phyloP scores from a whole-genome alignment of 2,329 filamentous ascomycete genomes.

The Curvularia spicifera region DNA sequence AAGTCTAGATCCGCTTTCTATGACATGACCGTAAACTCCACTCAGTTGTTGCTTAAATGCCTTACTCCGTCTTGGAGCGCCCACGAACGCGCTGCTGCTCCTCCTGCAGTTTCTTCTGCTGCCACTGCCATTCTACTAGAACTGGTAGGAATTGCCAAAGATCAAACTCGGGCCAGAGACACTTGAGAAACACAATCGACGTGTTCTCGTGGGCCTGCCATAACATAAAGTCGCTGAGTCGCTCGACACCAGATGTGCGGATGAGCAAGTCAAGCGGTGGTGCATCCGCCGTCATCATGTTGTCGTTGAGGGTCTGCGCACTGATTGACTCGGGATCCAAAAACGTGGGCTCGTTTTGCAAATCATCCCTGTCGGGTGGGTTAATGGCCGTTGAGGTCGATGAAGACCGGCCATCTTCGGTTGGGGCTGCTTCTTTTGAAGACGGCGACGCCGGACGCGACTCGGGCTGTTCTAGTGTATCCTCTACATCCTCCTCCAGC shows the following conservation, averaged over 20 bases:
- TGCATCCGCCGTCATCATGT: slow-evolving; percentile 85
- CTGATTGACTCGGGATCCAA: slow-evolving; percentile 90
- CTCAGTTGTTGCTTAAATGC: slow-evolving; percentile 4
- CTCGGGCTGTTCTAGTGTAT: slow-evolving; percentile 30
- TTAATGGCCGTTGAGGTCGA: slow-evolving; percentile 50
- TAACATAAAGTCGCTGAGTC: slow-evolving; percentile 96
- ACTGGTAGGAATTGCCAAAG: slow-evolving; percentile 93
- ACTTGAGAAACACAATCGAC: slow-evolving; percentile 89
- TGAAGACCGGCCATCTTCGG: slow-evolving; percentile 40
- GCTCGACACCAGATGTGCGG: slow-evolving; percentile 88
- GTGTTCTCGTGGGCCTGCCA: slow-evolving; percentile 97
- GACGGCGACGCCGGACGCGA: slow-evolving; percentile 42
- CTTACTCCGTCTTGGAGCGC: slow-evolving; percentile 37
- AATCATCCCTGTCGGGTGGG: slow-evolving; percentile 43
- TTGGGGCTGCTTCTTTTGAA: slow-evolving; percentile 44
- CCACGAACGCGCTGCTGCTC: slow-evolving; percentile 42
- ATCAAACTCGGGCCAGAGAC: slow-evolving; percentile 95
- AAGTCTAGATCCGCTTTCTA: slow-evolving; percentile 17
- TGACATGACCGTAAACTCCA: slow-evolving; percentile 11
- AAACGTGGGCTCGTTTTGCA: slow-evolving; percentile 32
- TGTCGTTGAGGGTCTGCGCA: slow-evolving; percentile 76
- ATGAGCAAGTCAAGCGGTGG: slow-evolving; percentile 91
- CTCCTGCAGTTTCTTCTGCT: slow-evolving; percentile 55
- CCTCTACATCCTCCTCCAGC: slow-evolving; percentile 50
- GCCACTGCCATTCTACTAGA: slow-evolving; percentile 84